Conservation (phyloP, 768 basidiomycete genomes). For the Russula griseocarnosa region DNA sequence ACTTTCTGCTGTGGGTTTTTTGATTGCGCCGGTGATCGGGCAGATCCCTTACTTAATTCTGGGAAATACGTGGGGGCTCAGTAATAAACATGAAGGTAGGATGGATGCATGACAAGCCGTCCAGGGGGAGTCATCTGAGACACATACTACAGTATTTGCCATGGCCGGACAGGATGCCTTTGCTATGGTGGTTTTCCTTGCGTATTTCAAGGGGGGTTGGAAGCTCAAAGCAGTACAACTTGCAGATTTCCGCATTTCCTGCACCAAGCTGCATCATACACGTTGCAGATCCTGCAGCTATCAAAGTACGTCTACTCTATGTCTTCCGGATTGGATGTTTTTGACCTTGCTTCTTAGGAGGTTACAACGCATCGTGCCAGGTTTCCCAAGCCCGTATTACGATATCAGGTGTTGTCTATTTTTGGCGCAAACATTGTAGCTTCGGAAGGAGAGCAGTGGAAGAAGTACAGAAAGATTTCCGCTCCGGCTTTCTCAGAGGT, state of each 20-base stretch:
- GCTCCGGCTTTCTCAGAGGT: constrained; percentile 65
- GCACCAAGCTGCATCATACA: neutral
- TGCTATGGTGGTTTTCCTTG: neutral
- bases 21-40: neutral
- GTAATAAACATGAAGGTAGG: too few relatives aligned
- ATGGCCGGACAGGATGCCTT: constrained; percentile 15
- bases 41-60: neutral
- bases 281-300: constrained; percentile 21
- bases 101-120: too few relatives aligned
- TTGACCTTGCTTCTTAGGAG: constrained; percentile 40
- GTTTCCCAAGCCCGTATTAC: constrained; percentile 53
- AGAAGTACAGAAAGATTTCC: constrained; percentile 56
- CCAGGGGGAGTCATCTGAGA: neutral
- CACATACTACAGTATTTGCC: constrained; percentile 15
- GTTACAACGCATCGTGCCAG: constrained; percentile 45
- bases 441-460: constrained; percentile 63
- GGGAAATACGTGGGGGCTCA: neutral
- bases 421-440: constrained; percentile 61
- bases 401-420: constrained; percentile 43
- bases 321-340: neutral
- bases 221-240: neutral
- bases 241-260: constrained; percentile 13
- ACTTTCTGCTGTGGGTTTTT: neutral
- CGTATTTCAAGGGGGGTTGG: neutral
- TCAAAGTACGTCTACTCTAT: constrained; percentile 10